Conservation (phyloP, 139 green algal genomes). For the Picochlorum sp. region DNA sequence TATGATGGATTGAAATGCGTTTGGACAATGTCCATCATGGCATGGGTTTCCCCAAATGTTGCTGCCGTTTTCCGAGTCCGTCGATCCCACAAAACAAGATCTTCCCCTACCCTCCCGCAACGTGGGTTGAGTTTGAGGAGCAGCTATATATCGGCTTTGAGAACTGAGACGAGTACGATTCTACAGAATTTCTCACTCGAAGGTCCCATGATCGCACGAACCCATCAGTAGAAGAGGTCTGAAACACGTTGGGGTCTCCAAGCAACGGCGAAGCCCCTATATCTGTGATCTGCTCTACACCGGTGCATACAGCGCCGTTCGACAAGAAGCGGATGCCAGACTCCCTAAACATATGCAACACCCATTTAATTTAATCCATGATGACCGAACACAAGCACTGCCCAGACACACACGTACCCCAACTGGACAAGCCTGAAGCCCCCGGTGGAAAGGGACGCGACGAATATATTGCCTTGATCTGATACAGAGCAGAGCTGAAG, state of each 20-base stretch:
- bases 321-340: too few species aligned
- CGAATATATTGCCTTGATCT: background rate
- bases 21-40: slow-evolving; percentile 37
- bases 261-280: background rate
- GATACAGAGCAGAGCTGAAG: slow-evolving; percentile 20
- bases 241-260: slow-evolving; percentile 31
- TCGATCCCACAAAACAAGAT: slow-evolving; percentile 72
- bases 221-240: slow-evolving; percentile 51
- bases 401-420: background rate
- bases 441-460: background rate
- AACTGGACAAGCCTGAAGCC: background rate
- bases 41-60: slow-evolving; percentile 63
- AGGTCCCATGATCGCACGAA: slow-evolving; percentile 55
- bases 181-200: slow-evolving; percentile 14
- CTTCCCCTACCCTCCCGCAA: slow-evolving; percentile 55
- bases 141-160: slow-evolving; percentile 42
- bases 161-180: slow-evolving; percentile 10
- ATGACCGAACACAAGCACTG: too few species aligned
- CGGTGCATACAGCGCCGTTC: too few species aligned
- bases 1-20: slow-evolving; percentile 41
- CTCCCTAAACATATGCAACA: too few species aligned
- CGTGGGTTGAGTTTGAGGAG: slow-evolving; percentile 26
- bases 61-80: slow-evolving; percentile 29
- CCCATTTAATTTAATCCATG: too few species aligned
- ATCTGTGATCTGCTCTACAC: background rate